phyloP scores from a whole-genome alignment of 169 alveolate species.

The Cryptosporidium ryanae region DNA sequence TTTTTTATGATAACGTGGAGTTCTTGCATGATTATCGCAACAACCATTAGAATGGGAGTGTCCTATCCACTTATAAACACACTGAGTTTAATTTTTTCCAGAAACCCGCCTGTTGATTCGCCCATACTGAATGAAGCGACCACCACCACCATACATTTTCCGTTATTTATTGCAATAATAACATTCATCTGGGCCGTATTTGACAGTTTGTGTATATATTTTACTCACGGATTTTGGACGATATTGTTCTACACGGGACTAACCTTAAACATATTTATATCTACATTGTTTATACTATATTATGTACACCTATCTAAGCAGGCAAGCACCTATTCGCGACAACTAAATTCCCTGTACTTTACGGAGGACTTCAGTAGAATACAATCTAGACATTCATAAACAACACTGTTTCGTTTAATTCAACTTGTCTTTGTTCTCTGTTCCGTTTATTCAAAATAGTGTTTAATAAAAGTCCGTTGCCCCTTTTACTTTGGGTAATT shows the following conservation, averaged over 20 bases:
- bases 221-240: constrained; percentile 70
- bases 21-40: constrained; percentile 68
- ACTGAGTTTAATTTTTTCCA: constrained; percentile 48
- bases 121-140: constrained; percentile 58
- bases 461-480: no score
- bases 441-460: no score
- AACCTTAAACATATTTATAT: constrained; percentile 24
- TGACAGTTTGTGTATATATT: constrained; percentile 46
- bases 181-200: constrained; percentile 54
- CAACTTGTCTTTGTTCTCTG: no score
- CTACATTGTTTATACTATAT: constrained; percentile 51
- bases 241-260: constrained; percentile 33
- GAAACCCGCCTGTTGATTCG: constrained; percentile 68
- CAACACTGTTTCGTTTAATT: not conserved
- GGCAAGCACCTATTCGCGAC: constrained; percentile 46
- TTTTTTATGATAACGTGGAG: constrained; percentile 72
- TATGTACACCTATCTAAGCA: constrained; percentile 53
- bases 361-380: constrained; percentile 63
- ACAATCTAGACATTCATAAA: constrained; percentile 44
- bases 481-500: no score
- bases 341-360: constrained; percentile 51
- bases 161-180: constrained; percentile 47
- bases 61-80: constrained; percentile 57
- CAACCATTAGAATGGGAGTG: constrained; percentile 58
- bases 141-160: constrained; percentile 54